Conservation (phyloP, 2,329 filamentous ascomycete genomes). For the Venturia carpophila region DNA sequence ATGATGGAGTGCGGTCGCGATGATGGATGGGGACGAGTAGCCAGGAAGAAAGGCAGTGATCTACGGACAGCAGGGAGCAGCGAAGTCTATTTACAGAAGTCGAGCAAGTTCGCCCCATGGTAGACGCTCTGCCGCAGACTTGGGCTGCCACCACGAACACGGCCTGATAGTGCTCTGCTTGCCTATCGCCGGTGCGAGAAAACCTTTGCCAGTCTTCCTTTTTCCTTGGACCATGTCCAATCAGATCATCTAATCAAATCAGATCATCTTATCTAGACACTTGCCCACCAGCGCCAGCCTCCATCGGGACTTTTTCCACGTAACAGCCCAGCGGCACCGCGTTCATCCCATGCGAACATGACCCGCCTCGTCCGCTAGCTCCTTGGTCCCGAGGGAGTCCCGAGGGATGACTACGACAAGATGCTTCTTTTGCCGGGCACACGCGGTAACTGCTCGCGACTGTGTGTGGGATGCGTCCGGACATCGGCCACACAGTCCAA, state of each 20-base stretch:
- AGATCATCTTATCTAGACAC: constrained; percentile 7
- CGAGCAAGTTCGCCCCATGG: neutral
- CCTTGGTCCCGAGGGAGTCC: neutral
- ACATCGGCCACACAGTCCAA: neutral
- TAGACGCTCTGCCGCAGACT: neutral
- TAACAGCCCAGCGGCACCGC: neutral
- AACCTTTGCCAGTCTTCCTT: neutral
- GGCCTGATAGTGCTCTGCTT: neutral
- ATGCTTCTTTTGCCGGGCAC: neutral
- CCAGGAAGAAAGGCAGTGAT: neutral
- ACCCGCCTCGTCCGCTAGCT: neutral
- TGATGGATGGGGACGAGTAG: neutral
- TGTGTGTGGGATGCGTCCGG: neutral
- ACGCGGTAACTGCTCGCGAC: neutral
- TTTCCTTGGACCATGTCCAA: neutral
- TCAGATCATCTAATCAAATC: constrained; percentile 11
- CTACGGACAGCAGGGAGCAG: neutral
- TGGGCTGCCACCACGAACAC: neutral
- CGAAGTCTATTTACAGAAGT: neutral
- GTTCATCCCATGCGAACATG: neutral
- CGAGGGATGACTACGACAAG: too few relatives aligned
- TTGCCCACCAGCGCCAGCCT: neutral
- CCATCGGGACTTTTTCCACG: neutral
- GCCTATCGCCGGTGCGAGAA: neutral
- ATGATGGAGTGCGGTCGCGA: neutral